Conservation (phyloP, 306 rosid species). For the Purshia tridentata region DNA sequence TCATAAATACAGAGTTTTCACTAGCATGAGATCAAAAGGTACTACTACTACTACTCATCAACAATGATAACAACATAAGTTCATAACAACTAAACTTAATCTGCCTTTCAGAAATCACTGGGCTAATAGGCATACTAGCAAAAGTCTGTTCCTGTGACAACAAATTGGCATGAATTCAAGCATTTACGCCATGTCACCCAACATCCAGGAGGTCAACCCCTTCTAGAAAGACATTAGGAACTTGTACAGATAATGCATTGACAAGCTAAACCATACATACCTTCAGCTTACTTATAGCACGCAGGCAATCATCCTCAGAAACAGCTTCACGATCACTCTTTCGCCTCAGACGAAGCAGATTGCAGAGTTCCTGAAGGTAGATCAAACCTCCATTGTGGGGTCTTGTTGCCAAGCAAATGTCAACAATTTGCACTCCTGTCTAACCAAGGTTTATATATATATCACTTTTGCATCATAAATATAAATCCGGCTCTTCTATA, state of each 20-base stretch:
- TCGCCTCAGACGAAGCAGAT: constrained; percentile 65
- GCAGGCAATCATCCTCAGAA: constrained; percentile 93
- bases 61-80: not conserved
- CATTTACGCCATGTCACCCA: constrained; percentile 4
- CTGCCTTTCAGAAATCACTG: not conserved
- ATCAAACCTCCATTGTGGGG: constrained; percentile 90
- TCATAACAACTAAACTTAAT: not conserved
- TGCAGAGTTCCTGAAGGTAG: constrained; percentile 82
- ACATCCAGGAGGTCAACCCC: constrained; percentile 2
- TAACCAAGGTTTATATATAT: constrained; percentile 51
- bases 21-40: not conserved
- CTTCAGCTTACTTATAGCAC: constrained; percentile 94
- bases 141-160: no score
- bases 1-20: not conserved
- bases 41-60: not conserved
- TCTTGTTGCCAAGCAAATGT: constrained; percentile 89
- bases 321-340: constrained; percentile 83
- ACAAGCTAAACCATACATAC: constrained; percentile 39
- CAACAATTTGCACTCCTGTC: constrained; percentile 95
- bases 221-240: not conserved
- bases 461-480: not conserved
- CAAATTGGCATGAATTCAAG: not conserved
- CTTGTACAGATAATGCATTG: not conserved
- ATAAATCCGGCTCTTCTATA: not conserved
- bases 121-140: not conserved